Base-by-base conservation (phyloP, 495 filamentous ascomycete species). In the Hyphodiscus hymeniophilus region DNA sequence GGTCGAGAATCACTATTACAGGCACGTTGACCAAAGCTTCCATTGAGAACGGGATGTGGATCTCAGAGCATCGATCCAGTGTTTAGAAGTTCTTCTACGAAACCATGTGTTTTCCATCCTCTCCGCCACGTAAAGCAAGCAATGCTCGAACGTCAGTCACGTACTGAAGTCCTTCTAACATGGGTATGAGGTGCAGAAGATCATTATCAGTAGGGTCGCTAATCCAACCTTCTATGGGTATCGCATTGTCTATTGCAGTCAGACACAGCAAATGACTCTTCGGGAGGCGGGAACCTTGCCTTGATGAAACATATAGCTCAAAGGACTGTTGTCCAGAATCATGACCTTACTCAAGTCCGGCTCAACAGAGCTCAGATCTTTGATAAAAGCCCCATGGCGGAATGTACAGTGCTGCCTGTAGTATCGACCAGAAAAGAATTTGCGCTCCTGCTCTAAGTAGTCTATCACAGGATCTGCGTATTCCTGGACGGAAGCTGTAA, bases 401-500 rank as follows among this genome's bases (percentile, higher is more conserved):
- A 85, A 85, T 26, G 92, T 96, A 69, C 94, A 97, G 64, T 97
- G 89, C 66, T 97, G 94, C 22, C 92, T 75, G 63, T 98, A 98
- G 61, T 89, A 95, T 58, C 94, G 74, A 17, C 80, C 85, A 13
- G 82, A 80, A 66, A 98, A 98, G 69, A 88, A 95, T 66, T 95
- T 95, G 47, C 89, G 80, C 63, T 97, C 94, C 54, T 89, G 82
- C 67, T 98, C 92, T 45, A 98, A 75, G 89, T 89, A 97, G 73
- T 98, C 94, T 60, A 98, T 96, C 33, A 98, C 92, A 8, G 92
- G 92, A 67, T 98, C 92, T 49, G 92, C 92, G 60, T 98, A 98
- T 63, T 98, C 92, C 63, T 98, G 92, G 23, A 98, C 94, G 33
- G 87, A 94, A 8, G 92, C 92, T 6, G 92, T 98, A 65, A 98